A percentile compares a stretch with the other conserved stretches of the same genome.
These are phyloP conservation scores for Geoglossum cookeanum DNA, from an alignment of 2,329 filamentous ascomycete species.

Conservation along the genomic window DNA sequence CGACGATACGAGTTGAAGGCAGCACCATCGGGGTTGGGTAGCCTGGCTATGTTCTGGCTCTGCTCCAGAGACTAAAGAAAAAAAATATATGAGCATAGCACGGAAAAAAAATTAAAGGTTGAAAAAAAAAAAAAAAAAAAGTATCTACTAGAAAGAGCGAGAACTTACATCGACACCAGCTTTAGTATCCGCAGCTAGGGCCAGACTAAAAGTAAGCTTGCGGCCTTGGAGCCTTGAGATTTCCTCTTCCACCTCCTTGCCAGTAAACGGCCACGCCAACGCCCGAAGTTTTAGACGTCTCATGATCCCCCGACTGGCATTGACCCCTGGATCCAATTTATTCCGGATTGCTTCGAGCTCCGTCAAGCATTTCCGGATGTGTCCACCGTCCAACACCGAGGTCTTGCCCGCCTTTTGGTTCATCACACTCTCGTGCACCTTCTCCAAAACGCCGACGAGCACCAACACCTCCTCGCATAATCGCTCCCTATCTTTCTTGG, in stretches of 20 bases:
- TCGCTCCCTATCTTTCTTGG: conserved; percentile 1
- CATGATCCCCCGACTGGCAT: neutral
- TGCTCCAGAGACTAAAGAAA: neutral
- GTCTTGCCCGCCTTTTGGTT: conserved; percentile 2
- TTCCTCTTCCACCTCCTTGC: conserved; percentile 12
- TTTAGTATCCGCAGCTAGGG: neutral
- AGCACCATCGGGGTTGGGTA: conserved; percentile 8
- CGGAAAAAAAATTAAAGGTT: too few species aligned
- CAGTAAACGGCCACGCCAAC: conserved; percentile 17
- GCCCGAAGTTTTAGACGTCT: conserved; percentile 12
- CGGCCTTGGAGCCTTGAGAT: conserved; percentile 12
- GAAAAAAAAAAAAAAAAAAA: too few species aligned
- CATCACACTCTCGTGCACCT: neutral
- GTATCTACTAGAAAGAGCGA: too few species aligned
- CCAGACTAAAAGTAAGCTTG: conserved; percentile 11
- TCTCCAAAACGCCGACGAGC: neutral
- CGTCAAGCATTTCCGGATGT: neutral
- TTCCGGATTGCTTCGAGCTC: neutral
- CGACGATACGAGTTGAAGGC: conserved; percentile 9
- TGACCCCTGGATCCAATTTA: neutral
- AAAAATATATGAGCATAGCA: too few species aligned
- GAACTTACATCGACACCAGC: too few species aligned
- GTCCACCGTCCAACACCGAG: neutral
- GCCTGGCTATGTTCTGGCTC: neutral
- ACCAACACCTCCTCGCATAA: conserved; percentile 1